phyloP scores from a whole-genome alignment of 768 basidiomycete species.

The Tephrocybe sp. region DNA sequence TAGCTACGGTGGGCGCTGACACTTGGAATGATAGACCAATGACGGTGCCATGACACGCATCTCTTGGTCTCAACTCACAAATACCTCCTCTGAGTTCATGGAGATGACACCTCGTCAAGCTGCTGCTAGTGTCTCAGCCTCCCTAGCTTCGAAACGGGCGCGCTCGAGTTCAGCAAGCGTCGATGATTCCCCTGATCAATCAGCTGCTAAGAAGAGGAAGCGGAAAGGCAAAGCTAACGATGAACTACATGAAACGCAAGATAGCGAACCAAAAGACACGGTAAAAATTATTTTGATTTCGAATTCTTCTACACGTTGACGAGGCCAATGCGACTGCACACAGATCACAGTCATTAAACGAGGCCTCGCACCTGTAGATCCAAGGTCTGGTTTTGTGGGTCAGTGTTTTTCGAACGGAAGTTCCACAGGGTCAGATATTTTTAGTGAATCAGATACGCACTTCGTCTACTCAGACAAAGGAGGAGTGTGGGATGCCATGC shows the following conservation, averaged over 20 bases:
- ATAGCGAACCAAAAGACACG: constrained; percentile 24
- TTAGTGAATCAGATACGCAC: neutral
- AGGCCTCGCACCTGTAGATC: neutral
- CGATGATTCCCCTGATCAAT: neutral
- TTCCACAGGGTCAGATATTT: neutral
- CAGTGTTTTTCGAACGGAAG: neutral
- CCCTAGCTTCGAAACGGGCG: constrained; percentile 5
- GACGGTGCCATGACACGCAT: too few species aligned
- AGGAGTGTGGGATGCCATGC: neutral
- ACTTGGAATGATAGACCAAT: too few species aligned
- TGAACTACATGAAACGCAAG: constrained; percentile 3
- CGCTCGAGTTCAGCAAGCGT: constrained; percentile 45
- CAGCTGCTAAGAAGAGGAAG: too few species aligned
- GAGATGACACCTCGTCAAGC: neutral
- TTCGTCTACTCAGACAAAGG: neutral
- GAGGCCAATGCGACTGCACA: constrained; percentile 9
- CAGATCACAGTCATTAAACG: neutral
- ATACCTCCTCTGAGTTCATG: neutral
- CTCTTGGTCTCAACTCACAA: too few species aligned
- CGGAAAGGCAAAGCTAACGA: too few species aligned
- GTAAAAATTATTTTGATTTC: too few species aligned
- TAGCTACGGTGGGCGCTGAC: too few species aligned
- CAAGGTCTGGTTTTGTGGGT: neutral
- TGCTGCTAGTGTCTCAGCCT: too few species aligned
- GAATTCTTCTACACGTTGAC: too few species aligned